Percentiles rank a stretch among this genome's conserved stretches.
Evolutionary conservation across 306 rosid species (phyloP).

Genomic region (Vigna angularis): DNA sequence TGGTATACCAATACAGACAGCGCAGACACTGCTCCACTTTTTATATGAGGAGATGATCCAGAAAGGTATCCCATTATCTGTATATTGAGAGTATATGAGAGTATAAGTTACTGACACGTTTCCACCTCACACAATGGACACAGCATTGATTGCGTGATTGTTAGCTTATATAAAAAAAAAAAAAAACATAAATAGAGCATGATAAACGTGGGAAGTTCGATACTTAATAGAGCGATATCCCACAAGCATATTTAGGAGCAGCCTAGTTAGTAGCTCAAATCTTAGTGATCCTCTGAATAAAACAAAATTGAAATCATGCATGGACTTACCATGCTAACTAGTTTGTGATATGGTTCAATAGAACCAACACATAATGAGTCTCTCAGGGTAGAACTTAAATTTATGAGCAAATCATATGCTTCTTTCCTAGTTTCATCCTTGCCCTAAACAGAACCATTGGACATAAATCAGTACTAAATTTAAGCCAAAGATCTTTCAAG

Average conservation of each 20-base stretch:
- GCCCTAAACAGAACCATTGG: conserved; percentile 58
- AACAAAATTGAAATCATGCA: conserved; percentile 35
- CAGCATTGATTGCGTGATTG: conserved; percentile 19
- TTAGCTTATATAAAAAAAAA: conserved; percentile 5
- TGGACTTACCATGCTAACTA: conserved; percentile 80
- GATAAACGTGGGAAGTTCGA: conserved; percentile 15
- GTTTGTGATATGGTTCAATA: conserved; percentile 64
- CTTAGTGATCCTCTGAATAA: background rate
- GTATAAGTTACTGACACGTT: conserved; percentile 23
- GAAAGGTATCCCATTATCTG: conserved; percentile 95
- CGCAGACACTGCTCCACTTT: conserved; percentile 95
- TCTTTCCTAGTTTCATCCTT: conserved; percentile 77
- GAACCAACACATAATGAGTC: conserved; percentile 53
- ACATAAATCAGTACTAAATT: conserved; percentile 35
- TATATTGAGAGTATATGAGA: conserved; percentile 21
- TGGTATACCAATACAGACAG: conserved; percentile 79
- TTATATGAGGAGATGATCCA: conserved; percentile 87
- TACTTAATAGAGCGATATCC: background rate
- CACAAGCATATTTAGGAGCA: conserved; percentile 20
- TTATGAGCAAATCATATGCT: conserved; percentile 74
- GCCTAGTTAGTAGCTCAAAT: background rate
- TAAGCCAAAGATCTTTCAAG: conserved; percentile 33
- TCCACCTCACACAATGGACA: conserved; percentile 1
- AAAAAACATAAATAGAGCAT: conserved; percentile 1
- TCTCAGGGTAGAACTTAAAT: conserved; percentile 72